Conservation (phyloP, 1,139 yeast species). For the Dujonia santamariae region DNA sequence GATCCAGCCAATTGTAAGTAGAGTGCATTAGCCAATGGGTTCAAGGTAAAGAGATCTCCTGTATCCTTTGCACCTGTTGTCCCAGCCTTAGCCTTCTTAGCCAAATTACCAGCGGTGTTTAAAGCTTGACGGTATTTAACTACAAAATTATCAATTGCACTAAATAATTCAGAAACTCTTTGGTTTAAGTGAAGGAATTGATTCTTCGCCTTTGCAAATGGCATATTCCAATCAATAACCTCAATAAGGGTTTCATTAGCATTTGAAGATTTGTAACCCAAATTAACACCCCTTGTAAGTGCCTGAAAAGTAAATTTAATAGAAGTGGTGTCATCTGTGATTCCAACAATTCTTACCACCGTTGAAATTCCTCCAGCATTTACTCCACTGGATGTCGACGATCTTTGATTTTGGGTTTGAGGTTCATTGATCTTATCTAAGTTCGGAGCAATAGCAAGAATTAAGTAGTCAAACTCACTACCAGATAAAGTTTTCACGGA, state of each 20-base stretch:
- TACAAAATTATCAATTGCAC: constrained; percentile 41
- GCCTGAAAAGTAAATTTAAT: constrained; percentile 54
- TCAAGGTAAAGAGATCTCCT: constrained; percentile 44
- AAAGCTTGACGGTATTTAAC: constrained; percentile 35
- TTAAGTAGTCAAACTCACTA: constrained; percentile 35
- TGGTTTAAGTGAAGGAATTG: constrained; percentile 24
- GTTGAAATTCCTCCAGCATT: constrained; percentile 32
- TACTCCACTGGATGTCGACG: constrained; percentile 6
- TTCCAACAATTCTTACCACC: constrained; percentile 47
- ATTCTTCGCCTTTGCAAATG: constrained; percentile 16
- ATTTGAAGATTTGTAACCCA: constrained; percentile 14
- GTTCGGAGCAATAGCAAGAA: constrained; percentile 42
- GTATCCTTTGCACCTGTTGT: constrained; percentile 6
- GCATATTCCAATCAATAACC: constrained; percentile 25
- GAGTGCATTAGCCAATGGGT: constrained; percentile 63
- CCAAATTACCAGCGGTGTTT: constrained; percentile 4
- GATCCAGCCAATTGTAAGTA: constrained; percentile 51
- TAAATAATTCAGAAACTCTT: constrained; percentile 29
- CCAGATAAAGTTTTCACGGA: constrained; percentile 4
- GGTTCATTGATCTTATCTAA: constrained; percentile 31
- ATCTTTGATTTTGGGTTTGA: no score
- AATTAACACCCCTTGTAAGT: constrained; percentile 40
- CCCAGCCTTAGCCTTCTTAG: constrained; percentile 7
- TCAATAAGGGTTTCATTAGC: constrained; percentile 29
- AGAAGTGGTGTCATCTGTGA: constrained; percentile 43